Percentiles rank a stretch among this genome's conserved stretches.
Conservation (phyloP, 345 rosid genomes). For the Gossypium mustelinum region DNA sequence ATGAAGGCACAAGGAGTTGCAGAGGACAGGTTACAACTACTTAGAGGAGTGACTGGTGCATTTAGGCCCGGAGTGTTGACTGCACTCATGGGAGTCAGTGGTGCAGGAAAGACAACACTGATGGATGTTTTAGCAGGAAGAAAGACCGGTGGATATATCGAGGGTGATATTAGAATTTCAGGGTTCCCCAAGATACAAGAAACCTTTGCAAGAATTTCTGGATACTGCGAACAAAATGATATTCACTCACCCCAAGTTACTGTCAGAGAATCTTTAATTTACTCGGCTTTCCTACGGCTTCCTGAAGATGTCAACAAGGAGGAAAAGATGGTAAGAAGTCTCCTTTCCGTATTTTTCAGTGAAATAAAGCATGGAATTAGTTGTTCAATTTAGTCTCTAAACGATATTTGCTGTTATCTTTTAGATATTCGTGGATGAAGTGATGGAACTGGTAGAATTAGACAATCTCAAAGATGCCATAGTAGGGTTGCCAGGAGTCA, state of each 20-base stretch:
- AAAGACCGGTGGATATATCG: constrained; percentile 81
- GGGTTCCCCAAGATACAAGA: constrained; percentile 82
- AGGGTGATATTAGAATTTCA: constrained; percentile 84
- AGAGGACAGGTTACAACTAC: constrained; percentile 67
- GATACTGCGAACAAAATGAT: constrained; percentile 84
- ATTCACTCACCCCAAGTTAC: constrained; percentile 93
- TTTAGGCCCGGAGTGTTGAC: constrained; percentile 90
- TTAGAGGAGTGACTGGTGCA: constrained; percentile 66
- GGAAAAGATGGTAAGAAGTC: constrained; percentile 61
- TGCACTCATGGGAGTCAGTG: constrained; percentile 93
- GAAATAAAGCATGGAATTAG: background rate
- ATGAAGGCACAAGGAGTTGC: constrained; percentile 77
- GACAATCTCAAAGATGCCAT: constrained; percentile 52
- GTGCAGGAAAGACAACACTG: constrained; percentile 93
- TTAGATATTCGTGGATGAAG: constrained; percentile 65
- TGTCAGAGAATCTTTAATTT: constrained; percentile 72
- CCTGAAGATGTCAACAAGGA: constrained; percentile 60
- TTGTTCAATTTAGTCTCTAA: background rate
- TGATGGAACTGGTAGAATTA: constrained; percentile 60
- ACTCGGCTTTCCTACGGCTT: constrained; percentile 84
- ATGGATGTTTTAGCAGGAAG: constrained; percentile 96
- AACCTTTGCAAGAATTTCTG: constrained; percentile 89
- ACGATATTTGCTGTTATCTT: background rate
- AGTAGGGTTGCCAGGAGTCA: constrained; percentile 64
- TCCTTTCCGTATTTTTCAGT: background rate